Conservation (phyloP, 495 filamentous ascomycete genomes). For the Aspergillus egyptiacus region DNA sequence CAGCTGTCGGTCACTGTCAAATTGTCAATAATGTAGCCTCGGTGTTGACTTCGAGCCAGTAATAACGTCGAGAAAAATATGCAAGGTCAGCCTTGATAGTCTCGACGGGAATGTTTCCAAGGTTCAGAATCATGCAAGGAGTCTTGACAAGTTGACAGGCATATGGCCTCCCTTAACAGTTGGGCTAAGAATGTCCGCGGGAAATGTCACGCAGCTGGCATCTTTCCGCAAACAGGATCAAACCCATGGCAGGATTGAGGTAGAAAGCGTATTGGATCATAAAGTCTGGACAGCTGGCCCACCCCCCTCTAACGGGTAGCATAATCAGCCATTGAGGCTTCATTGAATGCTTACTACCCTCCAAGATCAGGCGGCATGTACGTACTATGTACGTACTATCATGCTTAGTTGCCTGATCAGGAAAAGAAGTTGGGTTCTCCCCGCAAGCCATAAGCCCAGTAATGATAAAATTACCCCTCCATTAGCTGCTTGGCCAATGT, state of each 20-base stretch:
- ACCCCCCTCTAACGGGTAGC: too few relatives aligned
- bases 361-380: not conserved
- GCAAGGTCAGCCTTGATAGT: too few relatives aligned
- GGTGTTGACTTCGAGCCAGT: too few relatives aligned
- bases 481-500: slow-evolving; percentile 5
- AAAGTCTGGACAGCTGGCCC: not conserved
- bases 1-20: too few relatives aligned
- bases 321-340: not conserved
- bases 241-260: not conserved
- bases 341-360: not conserved
- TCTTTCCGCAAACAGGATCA: not conserved
- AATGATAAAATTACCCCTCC: slow-evolving; percentile 6
- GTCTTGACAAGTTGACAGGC: too few relatives aligned
- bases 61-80: too few relatives aligned
- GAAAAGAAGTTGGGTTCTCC: not conserved
- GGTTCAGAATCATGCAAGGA: too few relatives aligned
- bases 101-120: too few relatives aligned
- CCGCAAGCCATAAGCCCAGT: slow-evolving; percentile 7
- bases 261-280: not conserved
- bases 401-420: not conserved
- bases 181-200: too few relatives aligned
- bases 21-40: too few relatives aligned
- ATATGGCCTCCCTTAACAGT: too few relatives aligned
- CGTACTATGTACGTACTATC: not conserved
- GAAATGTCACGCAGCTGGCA: not conserved